These are phyloP conservation scores for Ceratocystis diversiconidia DNA, from an alignment of 2,329 filamentous ascomycete genomes.

Conservation along the genomic window DNA sequence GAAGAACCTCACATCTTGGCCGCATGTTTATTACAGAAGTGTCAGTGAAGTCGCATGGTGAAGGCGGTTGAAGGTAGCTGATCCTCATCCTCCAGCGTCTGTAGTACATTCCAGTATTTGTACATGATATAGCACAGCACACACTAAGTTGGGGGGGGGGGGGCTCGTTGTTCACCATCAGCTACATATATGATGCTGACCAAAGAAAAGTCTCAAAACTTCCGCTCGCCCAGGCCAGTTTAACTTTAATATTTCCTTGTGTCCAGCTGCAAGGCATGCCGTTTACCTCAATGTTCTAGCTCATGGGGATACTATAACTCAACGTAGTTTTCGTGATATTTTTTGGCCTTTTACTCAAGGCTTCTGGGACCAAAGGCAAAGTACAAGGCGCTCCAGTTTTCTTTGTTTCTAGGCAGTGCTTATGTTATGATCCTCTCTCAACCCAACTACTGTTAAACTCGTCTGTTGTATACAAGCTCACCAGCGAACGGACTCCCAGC, in stretches of 20 bases:
- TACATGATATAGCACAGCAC: not conserved
- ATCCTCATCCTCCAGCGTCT: not conserved
- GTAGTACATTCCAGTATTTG: not conserved
- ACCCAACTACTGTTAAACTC: not conserved
- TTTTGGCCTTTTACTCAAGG: not conserved
- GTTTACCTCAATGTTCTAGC: not conserved
- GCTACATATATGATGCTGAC: not conserved
- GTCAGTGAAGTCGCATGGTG: not conserved
- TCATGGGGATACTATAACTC: not conserved
- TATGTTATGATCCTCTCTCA: not conserved
- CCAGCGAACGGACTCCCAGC: not conserved
- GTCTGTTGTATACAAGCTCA: not conserved
- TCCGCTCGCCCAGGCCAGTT: not conserved
- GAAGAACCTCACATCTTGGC: not conserved
- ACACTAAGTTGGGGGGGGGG: not conserved
- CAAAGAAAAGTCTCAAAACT: not conserved
- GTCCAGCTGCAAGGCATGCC: not conserved
- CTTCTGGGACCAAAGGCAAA: not conserved
- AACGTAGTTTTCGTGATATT: not conserved
- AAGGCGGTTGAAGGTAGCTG: not conserved
- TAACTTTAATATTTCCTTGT: not conserved
- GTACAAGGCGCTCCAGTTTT: slow-evolving; percentile 10
- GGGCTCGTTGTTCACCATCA: not conserved
- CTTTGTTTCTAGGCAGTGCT: slow-evolving; percentile 1
- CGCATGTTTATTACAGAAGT: not conserved